Percentiles rank a stretch among this genome's conserved stretches.
Evolutionary conservation across 1,139 yeast species (phyloP).

Genomic region (Candida dubliniensis): DNA sequence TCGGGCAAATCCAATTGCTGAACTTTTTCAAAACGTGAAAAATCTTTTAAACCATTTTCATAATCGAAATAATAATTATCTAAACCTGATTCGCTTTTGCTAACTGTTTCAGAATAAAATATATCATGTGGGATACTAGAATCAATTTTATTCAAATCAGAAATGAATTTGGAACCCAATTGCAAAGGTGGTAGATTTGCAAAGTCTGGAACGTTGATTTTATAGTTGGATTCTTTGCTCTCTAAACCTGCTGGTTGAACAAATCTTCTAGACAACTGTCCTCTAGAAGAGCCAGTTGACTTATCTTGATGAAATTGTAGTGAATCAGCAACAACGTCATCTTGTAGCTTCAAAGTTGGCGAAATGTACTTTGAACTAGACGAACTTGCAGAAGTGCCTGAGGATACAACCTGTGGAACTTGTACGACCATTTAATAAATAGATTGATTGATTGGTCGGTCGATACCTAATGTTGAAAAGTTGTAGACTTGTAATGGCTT

Average conservation of each 20-base stretch:
- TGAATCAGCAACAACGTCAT: slow-evolving; percentile 27
- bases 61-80: slow-evolving; percentile 47
- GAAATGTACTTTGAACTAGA: slow-evolving; percentile 26
- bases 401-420: slow-evolving; percentile 7
- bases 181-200: slow-evolving; percentile 44
- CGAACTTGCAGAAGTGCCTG: slow-evolving; percentile 3
- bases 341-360: slow-evolving; percentile 38
- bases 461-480: background rate
- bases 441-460: background rate
- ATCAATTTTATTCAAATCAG: slow-evolving; percentile 47
- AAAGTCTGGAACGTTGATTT: slow-evolving; percentile 46
- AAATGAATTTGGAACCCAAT: slow-evolving; percentile 45
- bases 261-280: slow-evolving; percentile 33
- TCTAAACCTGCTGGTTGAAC: slow-evolving; percentile 40
- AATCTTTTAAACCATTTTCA: slow-evolving; percentile 46
- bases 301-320: slow-evolving; percentile 42
- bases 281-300: slow-evolving; percentile 25
- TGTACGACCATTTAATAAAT: slow-evolving; percentile 10
- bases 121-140: slow-evolving; percentile 48
- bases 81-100: slow-evolving; percentile 38
- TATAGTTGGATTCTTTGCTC: slow-evolving; percentile 43
- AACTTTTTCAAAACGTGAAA: slow-evolving; percentile 77
- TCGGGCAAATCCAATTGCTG: slow-evolving; percentile 78
- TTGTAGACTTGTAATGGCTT: background rate
- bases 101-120: slow-evolving; percentile 39